These are phyloP conservation scores for Podochytrium sp. DNA, from an alignment of 192 early-diverging fungal species.

Conservation along the genomic window DNA sequence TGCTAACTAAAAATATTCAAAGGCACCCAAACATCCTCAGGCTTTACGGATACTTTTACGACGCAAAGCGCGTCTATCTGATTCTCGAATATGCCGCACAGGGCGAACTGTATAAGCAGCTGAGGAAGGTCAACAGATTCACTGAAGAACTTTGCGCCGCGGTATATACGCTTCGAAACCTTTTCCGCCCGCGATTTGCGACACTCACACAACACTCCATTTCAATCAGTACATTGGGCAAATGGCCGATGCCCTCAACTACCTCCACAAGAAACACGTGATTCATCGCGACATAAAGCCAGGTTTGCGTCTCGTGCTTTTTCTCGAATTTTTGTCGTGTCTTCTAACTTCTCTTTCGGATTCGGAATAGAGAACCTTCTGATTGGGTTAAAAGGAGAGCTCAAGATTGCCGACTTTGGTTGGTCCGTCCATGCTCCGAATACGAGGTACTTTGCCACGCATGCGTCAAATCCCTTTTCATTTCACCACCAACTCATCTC, in stretches of 20 bases:
- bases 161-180: slow-evolving; percentile 45
- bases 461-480: neutral
- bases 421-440: slow-evolving; percentile 91
- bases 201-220: neutral
- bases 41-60: slow-evolving; percentile 96
- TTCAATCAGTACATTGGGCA: slow-evolving; percentile 79
- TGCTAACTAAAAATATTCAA: neutral
- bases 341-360: neutral
- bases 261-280: slow-evolving; percentile 87
- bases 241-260: slow-evolving; percentile 82
- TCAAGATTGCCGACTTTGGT: slow-evolving; percentile 97
- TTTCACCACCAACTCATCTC: neutral
- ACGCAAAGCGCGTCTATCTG: slow-evolving; percentile 87
- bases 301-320: slow-evolving; percentile 27
- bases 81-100: slow-evolving; percentile 95
- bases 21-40: slow-evolving; percentile 92
- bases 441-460: slow-evolving; percentile 42
- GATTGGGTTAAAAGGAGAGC: slow-evolving; percentile 80
- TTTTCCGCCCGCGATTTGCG: neutral
- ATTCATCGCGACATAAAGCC: slow-evolving; percentile 98
- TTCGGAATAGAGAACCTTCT: slow-evolving; percentile 84
- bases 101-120: slow-evolving; percentile 89
- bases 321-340: no score
- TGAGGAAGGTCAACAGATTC: slow-evolving; percentile 73
- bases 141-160: slow-evolving; percentile 74